A percentile compares a stretch with the other conserved stretches of the same genome.
Conservation (phyloP, 768 basidiomycete species). For the Boletus edulis region DNA sequence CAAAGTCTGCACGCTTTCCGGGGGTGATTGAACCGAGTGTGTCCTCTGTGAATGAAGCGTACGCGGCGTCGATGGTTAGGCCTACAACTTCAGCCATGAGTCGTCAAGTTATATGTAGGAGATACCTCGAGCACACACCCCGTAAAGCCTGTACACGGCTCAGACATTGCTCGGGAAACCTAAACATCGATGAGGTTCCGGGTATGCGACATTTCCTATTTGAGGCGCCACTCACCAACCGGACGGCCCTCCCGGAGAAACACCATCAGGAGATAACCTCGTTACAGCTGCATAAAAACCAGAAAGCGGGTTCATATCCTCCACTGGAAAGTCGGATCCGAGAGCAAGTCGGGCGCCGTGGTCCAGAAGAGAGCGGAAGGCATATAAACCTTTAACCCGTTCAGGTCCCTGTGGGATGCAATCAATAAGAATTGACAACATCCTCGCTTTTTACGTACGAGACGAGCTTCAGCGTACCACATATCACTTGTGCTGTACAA, state of each 20-base stretch:
- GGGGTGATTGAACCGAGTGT: constrained; percentile 70
- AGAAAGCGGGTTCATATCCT: constrained; percentile 77
- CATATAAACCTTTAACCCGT: constrained; percentile 82
- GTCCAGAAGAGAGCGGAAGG: constrained; percentile 73
- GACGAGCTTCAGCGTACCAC: constrained; percentile 83
- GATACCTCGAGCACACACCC: constrained; percentile 39
- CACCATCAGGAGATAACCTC: constrained; percentile 63
- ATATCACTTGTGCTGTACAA: constrained; percentile 70
- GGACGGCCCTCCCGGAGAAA: constrained; percentile 71
- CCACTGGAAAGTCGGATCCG: constrained; percentile 91
- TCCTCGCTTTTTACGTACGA: constrained; percentile 45
- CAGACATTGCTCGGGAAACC: constrained; percentile 82
- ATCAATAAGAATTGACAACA: background rate
- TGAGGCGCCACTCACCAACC: constrained; percentile 62
- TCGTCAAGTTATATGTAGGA: background rate
- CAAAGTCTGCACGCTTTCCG: constrained; percentile 84
- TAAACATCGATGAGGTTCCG: constrained; percentile 23
- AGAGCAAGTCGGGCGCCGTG: constrained; percentile 68
- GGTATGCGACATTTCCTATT: background rate
- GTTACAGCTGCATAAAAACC: constrained; percentile 90
- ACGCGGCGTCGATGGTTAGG: constrained; percentile 75
- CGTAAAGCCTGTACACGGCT: constrained; percentile 73
- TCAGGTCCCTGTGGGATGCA: constrained; percentile 61
- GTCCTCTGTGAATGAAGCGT: constrained; percentile 78
- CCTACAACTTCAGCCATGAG: background rate